A percentile compares a stretch with the other conserved stretches of the same genome.
Conservation (phyloP, 495 filamentous ascomycete species). For the Penicillium diatomitis region DNA sequence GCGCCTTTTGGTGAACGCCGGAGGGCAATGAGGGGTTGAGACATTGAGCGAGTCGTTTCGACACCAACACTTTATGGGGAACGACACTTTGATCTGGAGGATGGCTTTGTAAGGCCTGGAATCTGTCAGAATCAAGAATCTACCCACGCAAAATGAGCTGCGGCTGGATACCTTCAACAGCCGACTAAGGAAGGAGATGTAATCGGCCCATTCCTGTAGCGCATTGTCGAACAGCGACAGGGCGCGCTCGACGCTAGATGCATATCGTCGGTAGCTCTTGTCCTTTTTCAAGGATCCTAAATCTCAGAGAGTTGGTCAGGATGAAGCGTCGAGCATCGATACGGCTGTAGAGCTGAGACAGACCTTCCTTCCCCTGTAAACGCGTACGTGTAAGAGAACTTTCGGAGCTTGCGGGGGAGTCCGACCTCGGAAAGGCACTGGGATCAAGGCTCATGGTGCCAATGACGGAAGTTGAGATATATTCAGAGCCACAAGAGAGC, state of each 20-base stretch:
- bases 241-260: constrained; percentile 75
- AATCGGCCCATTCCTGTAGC: constrained; percentile 97
- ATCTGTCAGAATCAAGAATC: constrained; percentile 8
- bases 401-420: constrained; percentile 70
- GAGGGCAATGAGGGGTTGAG: constrained; percentile 88
- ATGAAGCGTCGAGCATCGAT: not conserved
- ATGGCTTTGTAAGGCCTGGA: constrained; percentile 78
- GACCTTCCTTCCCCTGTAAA: constrained; percentile 43
- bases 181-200: constrained; percentile 91
- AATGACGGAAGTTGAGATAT: constrained; percentile 20
- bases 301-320: not conserved
- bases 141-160: constrained; percentile 1
- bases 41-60: constrained; percentile 89
- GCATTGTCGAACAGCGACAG: constrained; percentile 86
- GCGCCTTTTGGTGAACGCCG: constrained; percentile 95
- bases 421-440: constrained; percentile 52
- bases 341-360: constrained; percentile 1
- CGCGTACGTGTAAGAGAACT: constrained; percentile 59
- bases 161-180: constrained; percentile 63
- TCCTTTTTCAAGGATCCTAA: constrained; percentile 69
- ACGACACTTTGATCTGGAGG: constrained; percentile 61
- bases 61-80: constrained; percentile 74
- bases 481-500: constrained; percentile 11
- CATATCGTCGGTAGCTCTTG: constrained; percentile 87
- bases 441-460: constrained; percentile 65